Evolutionary conservation across 2,329 filamentous ascomycete species (phyloP).

Genomic region (Botrytis squamosa): DNA sequence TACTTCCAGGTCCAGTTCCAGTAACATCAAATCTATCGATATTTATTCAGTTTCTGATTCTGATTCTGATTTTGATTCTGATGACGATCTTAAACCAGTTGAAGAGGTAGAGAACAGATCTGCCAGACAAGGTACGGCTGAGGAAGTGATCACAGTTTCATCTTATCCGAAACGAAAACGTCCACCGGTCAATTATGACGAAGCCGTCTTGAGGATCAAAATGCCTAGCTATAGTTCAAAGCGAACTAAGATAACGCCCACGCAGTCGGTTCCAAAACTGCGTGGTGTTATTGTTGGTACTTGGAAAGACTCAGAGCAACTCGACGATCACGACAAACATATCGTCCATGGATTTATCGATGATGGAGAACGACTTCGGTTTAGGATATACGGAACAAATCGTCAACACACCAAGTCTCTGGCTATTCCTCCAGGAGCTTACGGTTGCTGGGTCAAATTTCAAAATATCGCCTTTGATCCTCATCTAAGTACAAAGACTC

Average conservation of each 20-base stretch:
- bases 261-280: neutral
- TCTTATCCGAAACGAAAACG: neutral
- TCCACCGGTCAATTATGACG: neutral
- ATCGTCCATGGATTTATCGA: too few species aligned
- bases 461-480: too few species aligned
- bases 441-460: too few species aligned
- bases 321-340: too few species aligned
- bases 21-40: neutral
- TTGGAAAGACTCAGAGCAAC: too few species aligned
- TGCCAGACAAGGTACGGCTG: neutral
- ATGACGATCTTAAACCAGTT: neutral
- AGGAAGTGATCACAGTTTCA: neutral
- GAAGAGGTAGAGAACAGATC: neutral
- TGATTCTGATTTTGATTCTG: too few species aligned
- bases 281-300: too few species aligned
- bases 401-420: too few species aligned
- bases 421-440: too few species aligned
- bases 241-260: neutral
- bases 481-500: too few species aligned
- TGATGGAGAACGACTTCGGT: too few species aligned
- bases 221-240: neutral
- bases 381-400: too few species aligned
- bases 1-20: neutral
- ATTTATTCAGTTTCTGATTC: neutral
- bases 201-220: neutral